Evolutionary conservation across 2,329 filamentous ascomycete genomes (phyloP).

Genomic region (Metarhizium anisopliae): DNA sequence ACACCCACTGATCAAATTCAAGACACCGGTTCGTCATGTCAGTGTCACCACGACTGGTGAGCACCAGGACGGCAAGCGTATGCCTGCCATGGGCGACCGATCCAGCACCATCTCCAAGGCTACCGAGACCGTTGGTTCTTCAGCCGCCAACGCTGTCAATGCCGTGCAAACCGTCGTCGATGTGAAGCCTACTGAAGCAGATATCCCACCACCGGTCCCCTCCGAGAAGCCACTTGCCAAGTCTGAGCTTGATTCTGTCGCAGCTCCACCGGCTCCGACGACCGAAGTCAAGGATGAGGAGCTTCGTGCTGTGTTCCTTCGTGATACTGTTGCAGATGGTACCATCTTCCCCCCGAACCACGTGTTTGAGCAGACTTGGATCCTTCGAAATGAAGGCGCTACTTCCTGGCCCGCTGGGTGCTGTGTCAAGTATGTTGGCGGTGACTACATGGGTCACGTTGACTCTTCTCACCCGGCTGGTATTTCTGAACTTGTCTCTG

Average conservation of each 20-base stretch:
- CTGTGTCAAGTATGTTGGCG: slow-evolving; percentile 83
- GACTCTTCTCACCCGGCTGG: slow-evolving; percentile 73
- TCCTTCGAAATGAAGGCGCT: slow-evolving; percentile 74
- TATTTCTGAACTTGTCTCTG: slow-evolving; percentile 64
- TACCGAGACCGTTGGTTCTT: slow-evolving; percentile 34
- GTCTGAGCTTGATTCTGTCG: slow-evolving; percentile 8
- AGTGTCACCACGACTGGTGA: slow-evolving; percentile 80
- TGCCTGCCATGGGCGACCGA: slow-evolving; percentile 65
- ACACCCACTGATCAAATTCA: slow-evolving; percentile 97
- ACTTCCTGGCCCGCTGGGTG: slow-evolving; percentile 80
- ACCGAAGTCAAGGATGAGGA: slow-evolving; percentile 17
- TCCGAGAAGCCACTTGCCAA: slow-evolving; percentile 7
- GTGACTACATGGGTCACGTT: slow-evolving; percentile 92
- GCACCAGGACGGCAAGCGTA: slow-evolving; percentile 54
- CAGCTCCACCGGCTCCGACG: slow-evolving; percentile 3
- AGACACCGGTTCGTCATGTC: slow-evolving; percentile 80
- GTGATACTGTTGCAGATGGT: slow-evolving; percentile 72
- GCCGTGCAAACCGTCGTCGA: slow-evolving; percentile 65
- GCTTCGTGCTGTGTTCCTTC: slow-evolving; percentile 56
- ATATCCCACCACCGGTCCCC: background rate
- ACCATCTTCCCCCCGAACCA: slow-evolving; percentile 60
- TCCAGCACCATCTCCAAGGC: slow-evolving; percentile 34
- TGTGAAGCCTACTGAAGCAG: slow-evolving; percentile 52
- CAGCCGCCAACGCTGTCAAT: slow-evolving; percentile 38
- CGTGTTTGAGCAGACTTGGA: slow-evolving; percentile 85